Conservation (phyloP, 805 yeast species). For the Metschnikowia cerradonensis region DNA sequence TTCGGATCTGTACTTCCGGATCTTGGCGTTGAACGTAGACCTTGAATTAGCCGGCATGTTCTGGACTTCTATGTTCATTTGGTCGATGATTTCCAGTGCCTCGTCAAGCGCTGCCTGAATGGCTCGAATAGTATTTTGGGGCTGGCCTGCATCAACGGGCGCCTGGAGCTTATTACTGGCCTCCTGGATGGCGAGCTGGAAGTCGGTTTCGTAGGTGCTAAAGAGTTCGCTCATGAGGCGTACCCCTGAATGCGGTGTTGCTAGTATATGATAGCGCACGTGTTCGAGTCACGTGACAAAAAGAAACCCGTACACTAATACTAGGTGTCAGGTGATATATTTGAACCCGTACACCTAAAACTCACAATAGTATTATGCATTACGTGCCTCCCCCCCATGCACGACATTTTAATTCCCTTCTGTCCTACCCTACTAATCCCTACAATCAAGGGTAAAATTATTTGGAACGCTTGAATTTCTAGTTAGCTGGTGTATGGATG, state of each 20-base stretch:
- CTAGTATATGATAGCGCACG: background rate
- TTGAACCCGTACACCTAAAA: too few species aligned
- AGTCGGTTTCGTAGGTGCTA: conserved; percentile 64
- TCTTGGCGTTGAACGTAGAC: conserved; percentile 65
- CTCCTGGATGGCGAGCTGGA: conserved; percentile 65
- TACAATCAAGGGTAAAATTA: too few species aligned
- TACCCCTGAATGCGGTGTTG: background rate
- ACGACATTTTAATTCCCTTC: too few species aligned
- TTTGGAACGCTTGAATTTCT: too few species aligned
- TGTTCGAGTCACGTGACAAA: background rate
- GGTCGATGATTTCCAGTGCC: conserved; percentile 75
- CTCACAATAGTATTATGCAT: too few species aligned
- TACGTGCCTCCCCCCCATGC: too few species aligned
- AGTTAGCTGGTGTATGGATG: too few species aligned
- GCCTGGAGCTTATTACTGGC: conserved; percentile 59
- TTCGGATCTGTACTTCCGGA: conserved; percentile 66
- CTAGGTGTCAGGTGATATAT: too few species aligned
- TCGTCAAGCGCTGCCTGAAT: conserved; percentile 74
- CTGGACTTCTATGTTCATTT: conserved; percentile 82
- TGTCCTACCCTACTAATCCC: too few species aligned
- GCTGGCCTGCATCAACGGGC: conserved; percentile 43
- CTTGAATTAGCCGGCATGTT: conserved; percentile 73
- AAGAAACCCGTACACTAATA: too few species aligned
- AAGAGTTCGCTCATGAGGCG: conserved; percentile 48
- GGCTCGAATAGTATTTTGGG: conserved; percentile 53